A percentile compares a stretch with the other conserved stretches of the same genome.
phyloP scores from a whole-genome alignment of 73 alveolate species.

The Paramecium tetraurelia region DNA sequence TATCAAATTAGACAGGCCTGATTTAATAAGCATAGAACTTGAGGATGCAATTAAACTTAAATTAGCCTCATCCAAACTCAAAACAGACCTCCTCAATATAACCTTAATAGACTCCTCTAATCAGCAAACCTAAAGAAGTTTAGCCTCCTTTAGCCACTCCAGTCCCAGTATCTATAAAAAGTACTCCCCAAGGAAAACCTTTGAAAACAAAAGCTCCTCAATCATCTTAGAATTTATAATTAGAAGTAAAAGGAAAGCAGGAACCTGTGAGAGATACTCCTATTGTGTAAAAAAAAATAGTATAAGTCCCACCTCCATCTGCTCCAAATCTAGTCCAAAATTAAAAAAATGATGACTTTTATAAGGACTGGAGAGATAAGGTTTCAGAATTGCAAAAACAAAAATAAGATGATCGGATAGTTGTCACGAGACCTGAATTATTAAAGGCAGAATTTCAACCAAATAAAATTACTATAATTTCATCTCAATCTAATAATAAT shows the following conservation, averaged over 20 bases:
- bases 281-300: background rate
- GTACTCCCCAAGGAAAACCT: background rate
- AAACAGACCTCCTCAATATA: background rate
- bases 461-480: background rate
- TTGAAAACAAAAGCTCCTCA: background rate
- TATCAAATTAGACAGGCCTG: background rate
- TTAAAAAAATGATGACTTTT: background rate
- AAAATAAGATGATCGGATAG: background rate
- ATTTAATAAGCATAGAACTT: background rate
- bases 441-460: background rate
- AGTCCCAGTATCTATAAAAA: background rate
- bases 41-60: background rate
- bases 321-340: background rate
- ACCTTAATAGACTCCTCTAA: background rate
- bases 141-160: background rate
- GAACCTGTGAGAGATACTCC: conserved; percentile 43
- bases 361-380: conserved; percentile 38
- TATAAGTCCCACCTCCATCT: background rate
- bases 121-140: conserved; percentile 4
- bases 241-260: conserved; percentile 36
- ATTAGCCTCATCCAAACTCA: conserved; percentile 23
- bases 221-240: background rate
- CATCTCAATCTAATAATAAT: background rate
- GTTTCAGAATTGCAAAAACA: background rate
- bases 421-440: background rate